Base-by-base conservation (phyloP, 2,329 filamentous ascomycete genomes). In the Exophiala aquamarina region DNA sequence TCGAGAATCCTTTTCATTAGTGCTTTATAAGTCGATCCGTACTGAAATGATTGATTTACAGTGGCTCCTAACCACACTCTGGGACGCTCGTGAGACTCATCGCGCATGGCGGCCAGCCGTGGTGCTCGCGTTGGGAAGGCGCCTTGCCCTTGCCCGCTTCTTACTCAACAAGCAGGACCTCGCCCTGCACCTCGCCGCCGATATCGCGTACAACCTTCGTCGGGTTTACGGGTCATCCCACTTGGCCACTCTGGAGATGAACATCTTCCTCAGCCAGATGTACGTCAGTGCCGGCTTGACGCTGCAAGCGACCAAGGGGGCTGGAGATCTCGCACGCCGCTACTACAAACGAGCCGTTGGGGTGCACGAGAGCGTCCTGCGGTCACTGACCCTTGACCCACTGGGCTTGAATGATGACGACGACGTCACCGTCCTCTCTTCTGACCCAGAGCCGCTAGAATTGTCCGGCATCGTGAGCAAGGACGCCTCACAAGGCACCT, bases 131-230 rank as follows among this genome's bases (percentile, higher is more conserved):
- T 73, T 79, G 20, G 76, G 76, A n/a, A 73, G 72, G 33, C 69
- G 72, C 10, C 73, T 79, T 39, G 74, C 79, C 40, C 71, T 73
- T 58, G 74, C 74, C 2, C 74, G 74, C 39, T 78, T 76, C 64
- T 70, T 74, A 33, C 70, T 72, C 23, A 70, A 70, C 32, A 64
- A 71, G 36, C 68, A 71, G 35, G 63, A 70, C 50, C 64, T 66
- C 2, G 68, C 72, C 9, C 67, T 72, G 33, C 66, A 68, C 41
- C 70, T 79, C 2, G 73, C 70, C 60, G 76, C 76, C 57, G 73
- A 76, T 58, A 77, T 79, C 47, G 73, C 72, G 31, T 79, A 79
- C 66, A 79, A 79, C 58, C 67, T 78, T 52, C 72, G 73, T 9
- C 73, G 76, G 17, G 74, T 75, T 4, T 75, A 75, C 61, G 76